Conservation (phyloP, 75 land plant genomes). For the Selaginella moellendorffii region DNA sequence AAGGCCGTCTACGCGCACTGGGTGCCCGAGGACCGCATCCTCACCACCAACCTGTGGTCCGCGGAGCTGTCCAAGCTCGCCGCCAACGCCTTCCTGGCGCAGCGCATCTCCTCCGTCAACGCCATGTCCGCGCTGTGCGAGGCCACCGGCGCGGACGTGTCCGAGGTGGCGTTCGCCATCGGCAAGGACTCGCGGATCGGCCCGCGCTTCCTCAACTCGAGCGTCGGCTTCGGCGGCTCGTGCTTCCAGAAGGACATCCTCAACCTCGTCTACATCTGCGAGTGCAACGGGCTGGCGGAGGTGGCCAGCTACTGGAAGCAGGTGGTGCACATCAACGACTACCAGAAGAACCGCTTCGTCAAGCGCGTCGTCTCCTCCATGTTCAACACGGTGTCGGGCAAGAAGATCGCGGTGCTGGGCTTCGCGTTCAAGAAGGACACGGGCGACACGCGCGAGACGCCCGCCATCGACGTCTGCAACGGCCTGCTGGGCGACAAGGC, state of each 20-base stretch:
- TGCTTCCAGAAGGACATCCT: constrained; percentile 91
- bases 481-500: constrained; percentile 81
- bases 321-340: constrained; percentile 78
- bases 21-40: constrained; percentile 66
- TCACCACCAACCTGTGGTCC: constrained; percentile 76
- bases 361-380: constrained; percentile 76
- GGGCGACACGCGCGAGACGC: constrained; percentile 70
- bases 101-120: constrained; percentile 77
- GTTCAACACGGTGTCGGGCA: constrained; percentile 76
- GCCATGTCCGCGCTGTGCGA: constrained; percentile 92
- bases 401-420: constrained; percentile 74
- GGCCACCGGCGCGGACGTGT: constrained; percentile 72
- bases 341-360: constrained; percentile 73
- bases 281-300: constrained; percentile 78
- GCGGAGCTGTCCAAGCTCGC: constrained; percentile 93
- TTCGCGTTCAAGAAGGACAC: constrained; percentile 91
- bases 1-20: constrained; percentile 72
- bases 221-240: constrained; percentile 85
- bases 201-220: constrained; percentile 58
- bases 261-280: constrained; percentile 83
- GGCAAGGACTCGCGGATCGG: constrained; percentile 80
- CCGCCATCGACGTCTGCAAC: constrained; percentile 75
- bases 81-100: constrained; percentile 83
- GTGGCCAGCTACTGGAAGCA: constrained; percentile 87
- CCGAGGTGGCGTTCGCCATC: constrained; percentile 62